Evolutionary conservation across 2,329 filamentous ascomycete species (phyloP), one percentile per base, ranked within the genome.

Genomic region (Hypoxylon sp.): DNA sequence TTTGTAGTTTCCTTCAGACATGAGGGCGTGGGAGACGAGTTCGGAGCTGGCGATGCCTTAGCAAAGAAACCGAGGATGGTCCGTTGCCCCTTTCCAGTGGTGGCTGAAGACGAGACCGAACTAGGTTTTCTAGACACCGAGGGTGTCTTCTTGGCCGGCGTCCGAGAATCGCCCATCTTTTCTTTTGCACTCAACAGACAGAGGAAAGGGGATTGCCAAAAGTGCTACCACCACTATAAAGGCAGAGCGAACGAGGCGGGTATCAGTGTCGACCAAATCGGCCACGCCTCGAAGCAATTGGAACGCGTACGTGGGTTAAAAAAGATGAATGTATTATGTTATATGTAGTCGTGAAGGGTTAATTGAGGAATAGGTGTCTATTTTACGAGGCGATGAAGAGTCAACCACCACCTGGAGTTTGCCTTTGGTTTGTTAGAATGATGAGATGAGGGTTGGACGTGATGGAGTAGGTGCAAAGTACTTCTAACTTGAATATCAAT

Each of bases 31-130:
- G 77, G 51, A 70, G 79, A 73, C 39, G 70, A 70, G 4, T 75
- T 73, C 2, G 74, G 71, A 65, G 70, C 80, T 75, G 69, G 67
- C 46, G 81, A 71, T 67, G 85, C 81, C 78, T 92, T 94, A 72
- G 91, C 86, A 76, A 95, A 95, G 85, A 96, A 96, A 47, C 92
- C 91, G 37, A 94, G 83, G 66, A 96, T 94, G 58, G 91, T 92
- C 78, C 93, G 90, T 72, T 93, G 91, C 72, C 88, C 90, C 76
- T 89, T 90, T 68, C 79, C 79, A 5, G 82, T 80, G n/a, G 70
- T 67, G 10, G 68, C 58, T 19, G 83, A 81, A 66, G 86, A 86
- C 10, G 84, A 80, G 11, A 81, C 80, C 48, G 81, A 79, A 48
- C 80, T 79, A 46, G 81, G 77, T 74, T 87, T 86, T 75, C 82